Percentiles rank a stretch among this genome's conserved stretches.
Evolutionary conservation across 2,329 filamentous ascomycete genomes (phyloP).

Genomic region (Aspergillus thermomutatus): DNA sequence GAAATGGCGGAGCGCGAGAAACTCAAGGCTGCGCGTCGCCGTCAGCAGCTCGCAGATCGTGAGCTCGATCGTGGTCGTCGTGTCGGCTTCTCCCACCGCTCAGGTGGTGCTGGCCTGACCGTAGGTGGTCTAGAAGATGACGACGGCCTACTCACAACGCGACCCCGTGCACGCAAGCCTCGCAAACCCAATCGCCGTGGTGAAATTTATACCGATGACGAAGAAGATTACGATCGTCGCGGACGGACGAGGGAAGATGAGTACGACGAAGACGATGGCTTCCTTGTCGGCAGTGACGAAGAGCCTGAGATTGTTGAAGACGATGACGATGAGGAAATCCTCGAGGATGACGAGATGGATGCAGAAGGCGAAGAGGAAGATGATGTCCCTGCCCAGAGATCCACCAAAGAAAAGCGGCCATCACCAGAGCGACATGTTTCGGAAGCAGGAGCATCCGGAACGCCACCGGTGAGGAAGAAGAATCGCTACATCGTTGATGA

Average conservation of each 20-base stretch:
- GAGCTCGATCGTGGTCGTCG: slow-evolving; percentile 54
- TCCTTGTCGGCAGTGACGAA: slow-evolving; percentile 57
- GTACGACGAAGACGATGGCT: slow-evolving; percentile 78
- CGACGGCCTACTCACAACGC: slow-evolving; percentile 45
- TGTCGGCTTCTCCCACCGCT: slow-evolving; percentile 42
- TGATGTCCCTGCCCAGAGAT: slow-evolving; percentile 25
- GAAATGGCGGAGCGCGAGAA: slow-evolving; percentile 60
- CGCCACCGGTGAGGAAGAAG: slow-evolving; percentile 43
- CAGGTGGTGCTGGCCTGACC: slow-evolving; percentile 50
- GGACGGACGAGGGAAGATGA: slow-evolving; percentile 66
- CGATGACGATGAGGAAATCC: slow-evolving; percentile 42
- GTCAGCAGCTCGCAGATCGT: slow-evolving; percentile 54
- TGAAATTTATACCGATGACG: slow-evolving; percentile 49
- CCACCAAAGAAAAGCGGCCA: slow-evolving; percentile 27
- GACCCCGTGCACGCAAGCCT: slow-evolving; percentile 36
- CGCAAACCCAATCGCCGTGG: slow-evolving; percentile 43
- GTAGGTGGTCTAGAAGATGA: slow-evolving; percentile 59
- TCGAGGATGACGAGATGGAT: slow-evolving; percentile 45
- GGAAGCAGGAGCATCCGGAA: slow-evolving; percentile 24
- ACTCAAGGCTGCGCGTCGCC: slow-evolving; percentile 51
- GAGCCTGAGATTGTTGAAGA: slow-evolving; percentile 45
- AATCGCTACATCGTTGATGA: slow-evolving; percentile 48
- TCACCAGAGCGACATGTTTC: slow-evolving; percentile 17
- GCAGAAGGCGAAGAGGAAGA: slow-evolving; percentile 42
- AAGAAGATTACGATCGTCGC: slow-evolving; percentile 46